phyloP scores from a whole-genome alignment of 2,329 filamentous ascomycete genomes.

The Beauveria medogensis region DNA sequence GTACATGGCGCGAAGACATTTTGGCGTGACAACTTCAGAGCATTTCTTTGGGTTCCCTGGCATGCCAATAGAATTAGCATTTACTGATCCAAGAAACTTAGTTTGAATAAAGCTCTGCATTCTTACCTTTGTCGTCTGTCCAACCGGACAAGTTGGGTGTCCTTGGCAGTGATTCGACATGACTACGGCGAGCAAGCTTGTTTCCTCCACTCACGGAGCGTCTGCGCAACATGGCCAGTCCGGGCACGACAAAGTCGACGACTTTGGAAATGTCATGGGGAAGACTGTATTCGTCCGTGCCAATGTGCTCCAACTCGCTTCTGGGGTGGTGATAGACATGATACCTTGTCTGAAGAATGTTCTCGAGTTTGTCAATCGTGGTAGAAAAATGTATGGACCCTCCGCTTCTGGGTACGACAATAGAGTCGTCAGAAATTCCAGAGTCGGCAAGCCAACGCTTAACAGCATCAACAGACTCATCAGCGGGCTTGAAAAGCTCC shows the following conservation, averaged over 20 bases:
- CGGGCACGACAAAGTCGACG: conserved; percentile 33
- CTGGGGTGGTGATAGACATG: conserved; percentile 37
- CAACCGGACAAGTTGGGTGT: not conserved
- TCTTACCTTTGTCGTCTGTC: not conserved
- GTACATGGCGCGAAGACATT: conserved; percentile 37
- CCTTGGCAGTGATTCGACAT: not conserved
- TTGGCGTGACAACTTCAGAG: conserved; percentile 18
- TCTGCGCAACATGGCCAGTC: conserved; percentile 22
- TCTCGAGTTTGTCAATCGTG: conserved; percentile 29
- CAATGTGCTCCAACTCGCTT: conserved; percentile 25
- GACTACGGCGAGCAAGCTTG: not conserved
- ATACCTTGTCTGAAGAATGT: conserved; percentile 44
- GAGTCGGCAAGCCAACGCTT: conserved; percentile 42
- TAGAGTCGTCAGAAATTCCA: conserved; percentile 39
- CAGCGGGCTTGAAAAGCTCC: not conserved
- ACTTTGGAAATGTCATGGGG: conserved; percentile 27
- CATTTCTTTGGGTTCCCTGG: not conserved
- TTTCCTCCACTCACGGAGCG: not conserved
- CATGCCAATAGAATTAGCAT: not conserved
- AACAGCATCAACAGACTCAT: conserved; percentile 39
- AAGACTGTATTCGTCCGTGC: conserved; percentile 29
- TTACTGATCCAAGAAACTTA: not conserved
- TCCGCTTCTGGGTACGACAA: conserved; percentile 41
- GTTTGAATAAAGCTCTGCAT: not conserved
- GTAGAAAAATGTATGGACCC: conserved; percentile 28